phyloP scores from a whole-genome alignment of 2,329 filamentous ascomycete genomes.

The Ambrosiella beaveri region DNA sequence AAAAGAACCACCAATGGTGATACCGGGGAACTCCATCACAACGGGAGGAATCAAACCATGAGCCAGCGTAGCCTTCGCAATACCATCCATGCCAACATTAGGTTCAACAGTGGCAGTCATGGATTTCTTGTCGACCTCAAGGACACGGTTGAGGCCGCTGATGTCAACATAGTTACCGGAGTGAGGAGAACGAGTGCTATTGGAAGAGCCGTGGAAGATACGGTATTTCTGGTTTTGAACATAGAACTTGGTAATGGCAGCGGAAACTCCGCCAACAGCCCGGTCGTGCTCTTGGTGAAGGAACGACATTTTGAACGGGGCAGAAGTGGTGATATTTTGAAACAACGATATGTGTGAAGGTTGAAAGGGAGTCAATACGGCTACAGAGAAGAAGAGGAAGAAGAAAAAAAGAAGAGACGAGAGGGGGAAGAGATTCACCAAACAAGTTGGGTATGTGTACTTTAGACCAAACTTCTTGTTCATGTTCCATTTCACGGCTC shows the following conservation, averaged over 20 bases:
- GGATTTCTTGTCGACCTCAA: constrained; percentile 36
- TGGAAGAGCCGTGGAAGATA: constrained; percentile 64
- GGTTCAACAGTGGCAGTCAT: constrained; percentile 50
- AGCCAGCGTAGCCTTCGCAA: constrained; percentile 40
- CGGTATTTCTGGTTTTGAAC: constrained; percentile 38
- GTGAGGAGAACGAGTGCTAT: constrained; percentile 46
- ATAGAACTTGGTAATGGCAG: constrained; percentile 28
- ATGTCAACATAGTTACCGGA: constrained; percentile 47
- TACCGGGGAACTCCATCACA: constrained; percentile 57
- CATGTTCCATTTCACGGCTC: too few species aligned
- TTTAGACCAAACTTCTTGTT: not conserved
- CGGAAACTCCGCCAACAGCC: constrained; percentile 27
- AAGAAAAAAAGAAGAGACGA: constrained; percentile 15
- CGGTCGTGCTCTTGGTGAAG: constrained; percentile 22
- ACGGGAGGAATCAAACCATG: constrained; percentile 44
- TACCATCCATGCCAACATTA: constrained; percentile 49
- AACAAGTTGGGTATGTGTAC: not conserved
- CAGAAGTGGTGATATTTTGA: not conserved
- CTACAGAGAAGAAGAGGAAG: not conserved
- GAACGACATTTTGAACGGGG: not conserved
- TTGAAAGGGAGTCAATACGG: not conserved
- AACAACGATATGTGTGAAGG: not conserved
- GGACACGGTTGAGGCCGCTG: constrained; percentile 42
- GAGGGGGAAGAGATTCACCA: constrained; percentile 7
- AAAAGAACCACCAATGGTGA: constrained; percentile 52